Conservation (phyloP, 2,329 filamentous ascomycete species). For the Paraphaeosphaeria sporulosa region DNA sequence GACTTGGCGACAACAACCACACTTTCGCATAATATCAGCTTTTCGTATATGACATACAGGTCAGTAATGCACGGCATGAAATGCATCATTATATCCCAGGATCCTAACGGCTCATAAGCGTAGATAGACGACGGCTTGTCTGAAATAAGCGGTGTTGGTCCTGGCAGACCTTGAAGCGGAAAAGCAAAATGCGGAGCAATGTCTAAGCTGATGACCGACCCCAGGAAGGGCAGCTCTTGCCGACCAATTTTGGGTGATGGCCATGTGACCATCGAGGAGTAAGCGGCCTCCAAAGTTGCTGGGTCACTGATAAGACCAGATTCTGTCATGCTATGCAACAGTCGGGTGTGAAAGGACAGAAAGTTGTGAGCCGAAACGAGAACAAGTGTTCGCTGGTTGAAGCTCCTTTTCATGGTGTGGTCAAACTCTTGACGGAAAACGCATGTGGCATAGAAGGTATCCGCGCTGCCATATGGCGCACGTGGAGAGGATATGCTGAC, state of each 20-base stretch:
- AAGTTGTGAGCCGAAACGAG: slow-evolving; percentile 53
- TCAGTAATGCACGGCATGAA: slow-evolving; percentile 52
- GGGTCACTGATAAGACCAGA: slow-evolving; percentile 49
- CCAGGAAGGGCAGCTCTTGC: slow-evolving; percentile 51
- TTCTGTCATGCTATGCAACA: slow-evolving; percentile 49
- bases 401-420: slow-evolving; percentile 51
- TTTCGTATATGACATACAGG: slow-evolving; percentile 51
- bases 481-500: slow-evolving; percentile 57
- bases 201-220: slow-evolving; percentile 46
- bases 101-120: slow-evolving; percentile 50
- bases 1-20: slow-evolving; percentile 52
- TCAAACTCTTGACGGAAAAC: slow-evolving; percentile 54
- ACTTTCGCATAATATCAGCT: slow-evolving; percentile 51
- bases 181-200: slow-evolving; percentile 52
- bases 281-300: slow-evolving; percentile 47
- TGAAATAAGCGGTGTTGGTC: slow-evolving; percentile 38
- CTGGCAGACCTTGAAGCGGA: slow-evolving; percentile 49
- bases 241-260: slow-evolving; percentile 44
- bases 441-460: slow-evolving; percentile 46
- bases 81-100: slow-evolving; percentile 49
- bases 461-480: slow-evolving; percentile 49
- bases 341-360: slow-evolving; percentile 43
- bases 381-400: slow-evolving; percentile 52
- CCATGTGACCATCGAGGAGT: slow-evolving; percentile 49
- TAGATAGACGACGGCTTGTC: slow-evolving; percentile 45